A percentile compares a stretch with the other conserved stretches of the same genome.
Evolutionary conservation across 495 filamentous ascomycete genomes (phyloP).

Genomic region (Aspergillus asperescens): DNA sequence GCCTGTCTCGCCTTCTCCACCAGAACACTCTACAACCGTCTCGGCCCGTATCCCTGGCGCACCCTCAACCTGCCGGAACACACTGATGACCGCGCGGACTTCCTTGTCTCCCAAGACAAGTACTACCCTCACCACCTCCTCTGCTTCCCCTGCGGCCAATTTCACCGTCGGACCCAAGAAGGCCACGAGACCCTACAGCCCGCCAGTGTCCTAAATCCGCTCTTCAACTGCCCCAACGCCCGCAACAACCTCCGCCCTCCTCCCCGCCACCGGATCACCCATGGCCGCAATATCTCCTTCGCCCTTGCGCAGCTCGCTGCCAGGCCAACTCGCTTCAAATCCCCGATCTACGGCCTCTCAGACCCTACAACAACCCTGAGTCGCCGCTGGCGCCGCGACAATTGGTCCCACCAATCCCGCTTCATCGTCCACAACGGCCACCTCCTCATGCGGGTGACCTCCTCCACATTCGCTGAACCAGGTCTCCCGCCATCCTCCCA

Average conservation of each 20-base stretch:
- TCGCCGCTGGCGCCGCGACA: conserved; percentile 46
- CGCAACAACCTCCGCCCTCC: conserved; percentile 36
- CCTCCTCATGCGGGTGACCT: conserved; percentile 50
- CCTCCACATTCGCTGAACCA: conserved; percentile 39
- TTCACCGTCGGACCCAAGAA: conserved; percentile 44
- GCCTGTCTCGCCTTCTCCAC: conserved; percentile 46
- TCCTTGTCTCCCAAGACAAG: conserved; percentile 44
- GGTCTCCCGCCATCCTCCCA: conserved; percentile 39
- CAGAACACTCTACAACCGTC: conserved; percentile 37
- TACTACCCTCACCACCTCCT: conserved; percentile 48
- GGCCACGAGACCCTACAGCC: conserved; percentile 48
- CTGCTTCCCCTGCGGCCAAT: conserved; percentile 51
- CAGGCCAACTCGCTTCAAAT: conserved; percentile 35
- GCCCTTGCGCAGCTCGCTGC: conserved; percentile 50
- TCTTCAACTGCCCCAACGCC: conserved; percentile 48
- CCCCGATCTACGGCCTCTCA: conserved; percentile 41
- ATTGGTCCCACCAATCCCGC: conserved; percentile 46
- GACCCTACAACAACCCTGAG: conserved; percentile 30
- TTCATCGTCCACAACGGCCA: conserved; percentile 47
- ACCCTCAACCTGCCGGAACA: conserved; percentile 36
- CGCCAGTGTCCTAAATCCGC: conserved; percentile 43
- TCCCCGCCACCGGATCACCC: conserved; percentile 47
- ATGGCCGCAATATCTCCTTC: conserved; percentile 48
- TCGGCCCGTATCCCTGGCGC: conserved; percentile 38
- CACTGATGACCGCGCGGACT: conserved; percentile 34